Evolutionary conservation across 2,329 filamentous ascomycete genomes (phyloP).

Genomic region (Nigrograna mackinnonii): DNA sequence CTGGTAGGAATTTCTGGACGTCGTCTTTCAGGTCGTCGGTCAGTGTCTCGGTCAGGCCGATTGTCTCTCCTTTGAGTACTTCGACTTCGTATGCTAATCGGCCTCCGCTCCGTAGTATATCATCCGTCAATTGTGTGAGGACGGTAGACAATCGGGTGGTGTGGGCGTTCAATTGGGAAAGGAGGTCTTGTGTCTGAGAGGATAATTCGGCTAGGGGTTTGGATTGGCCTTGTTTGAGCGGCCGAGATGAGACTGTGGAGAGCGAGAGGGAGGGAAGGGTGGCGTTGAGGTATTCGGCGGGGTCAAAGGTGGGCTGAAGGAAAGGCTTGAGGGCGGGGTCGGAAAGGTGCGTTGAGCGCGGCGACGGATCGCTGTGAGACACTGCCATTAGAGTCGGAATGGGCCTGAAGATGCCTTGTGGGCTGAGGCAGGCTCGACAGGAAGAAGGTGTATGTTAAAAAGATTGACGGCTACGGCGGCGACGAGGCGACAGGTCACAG

Average conservation of each 20-base stretch:
- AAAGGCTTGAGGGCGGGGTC: conserved; percentile 78
- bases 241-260: conserved; percentile 46
- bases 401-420: no score
- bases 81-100: conserved; percentile 94
- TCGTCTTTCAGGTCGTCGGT: conserved; percentile 73
- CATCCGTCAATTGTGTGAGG: conserved; percentile 88
- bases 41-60: conserved; percentile 78
- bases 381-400: no score
- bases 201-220: conserved; percentile 77
- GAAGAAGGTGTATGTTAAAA: no score
- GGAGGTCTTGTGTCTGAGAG: conserved; percentile 77
- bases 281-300: conserved; percentile 82
- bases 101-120: conserved; percentile 87
- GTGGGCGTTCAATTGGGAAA: conserved; percentile 86
- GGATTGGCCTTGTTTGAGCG: conserved; percentile 40
- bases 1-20: conserved; percentile 71
- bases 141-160: conserved; percentile 80
- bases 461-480: no score
- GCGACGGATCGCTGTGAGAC: no score
- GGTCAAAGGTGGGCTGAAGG: conserved; percentile 75
- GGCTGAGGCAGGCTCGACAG: no score
- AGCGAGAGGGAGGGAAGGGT: conserved; percentile 70
- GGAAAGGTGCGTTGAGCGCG: conserved; percentile 59
- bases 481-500: no score
- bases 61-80: conserved; percentile 83